phyloP scores from a whole-genome alignment of 345 rosid genomes.

The Viola odorata region DNA sequence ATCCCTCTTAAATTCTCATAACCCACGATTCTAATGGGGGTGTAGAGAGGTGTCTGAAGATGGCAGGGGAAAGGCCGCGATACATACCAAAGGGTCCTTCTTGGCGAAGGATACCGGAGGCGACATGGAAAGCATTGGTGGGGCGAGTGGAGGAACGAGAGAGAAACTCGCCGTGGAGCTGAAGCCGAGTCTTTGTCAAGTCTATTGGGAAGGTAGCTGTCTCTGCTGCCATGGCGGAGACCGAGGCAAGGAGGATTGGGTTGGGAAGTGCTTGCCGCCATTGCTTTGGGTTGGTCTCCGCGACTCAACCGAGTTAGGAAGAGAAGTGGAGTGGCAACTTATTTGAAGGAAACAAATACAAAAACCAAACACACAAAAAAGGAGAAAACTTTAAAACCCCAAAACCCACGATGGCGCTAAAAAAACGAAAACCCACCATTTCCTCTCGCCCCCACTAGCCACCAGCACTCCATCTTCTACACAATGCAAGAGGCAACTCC shows the following conservation, averaged over 20 bases:
- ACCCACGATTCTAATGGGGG: conserved; percentile 75
- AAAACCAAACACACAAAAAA: too few relatives aligned
- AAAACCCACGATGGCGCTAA: too few relatives aligned
- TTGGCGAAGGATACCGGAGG: conserved; percentile 42
- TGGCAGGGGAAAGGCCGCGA: conserved; percentile 69
- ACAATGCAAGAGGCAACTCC: conserved; percentile 20
- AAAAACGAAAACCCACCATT: too few relatives aligned
- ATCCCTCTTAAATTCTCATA: conserved; percentile 68
- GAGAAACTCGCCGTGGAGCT: conserved; percentile 54
- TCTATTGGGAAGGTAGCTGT: conserved; percentile 78
- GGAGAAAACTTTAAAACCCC: too few relatives aligned
- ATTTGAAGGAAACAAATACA: too few relatives aligned
- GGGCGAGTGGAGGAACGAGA: conserved; percentile 17
- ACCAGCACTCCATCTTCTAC: too few relatives aligned
- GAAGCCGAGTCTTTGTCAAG: conserved; percentile 78
- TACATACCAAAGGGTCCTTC: conserved; percentile 58
- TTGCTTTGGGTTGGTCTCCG: too few relatives aligned
- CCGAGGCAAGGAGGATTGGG: conserved; percentile 48
- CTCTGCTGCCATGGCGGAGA: conserved; percentile 83
- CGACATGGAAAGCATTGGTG: conserved; percentile 46
- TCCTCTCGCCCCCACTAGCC: too few relatives aligned
- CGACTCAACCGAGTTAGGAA: too few relatives aligned
- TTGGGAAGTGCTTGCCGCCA: neutral
- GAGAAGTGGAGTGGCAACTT: too few relatives aligned
- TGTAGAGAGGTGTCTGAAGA: conserved; percentile 70